phyloP scores from a whole-genome alignment of 495 filamentous ascomycete genomes.

The Aspergillus cristatus region DNA sequence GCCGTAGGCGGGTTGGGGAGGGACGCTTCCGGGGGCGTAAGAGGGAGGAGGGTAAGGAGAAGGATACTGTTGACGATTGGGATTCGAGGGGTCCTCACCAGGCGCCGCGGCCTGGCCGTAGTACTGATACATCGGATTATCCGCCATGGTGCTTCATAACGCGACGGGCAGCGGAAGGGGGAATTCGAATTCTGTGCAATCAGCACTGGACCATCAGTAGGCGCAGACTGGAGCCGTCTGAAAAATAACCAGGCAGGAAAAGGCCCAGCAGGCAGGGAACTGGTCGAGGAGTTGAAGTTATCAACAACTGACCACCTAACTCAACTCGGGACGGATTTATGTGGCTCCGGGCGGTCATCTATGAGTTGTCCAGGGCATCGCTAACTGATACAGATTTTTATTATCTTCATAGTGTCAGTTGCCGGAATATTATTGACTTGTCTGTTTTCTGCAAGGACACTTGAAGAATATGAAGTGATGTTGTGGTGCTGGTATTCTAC shows the following conservation, averaged over 20 bases:
- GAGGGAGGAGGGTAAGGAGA: constrained; percentile 32
- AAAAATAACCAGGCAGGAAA: background rate
- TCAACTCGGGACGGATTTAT: constrained; percentile 22
- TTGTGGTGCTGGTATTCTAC: too few relatives aligned
- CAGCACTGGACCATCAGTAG: constrained; percentile 10
- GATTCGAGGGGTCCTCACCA: constrained; percentile 57
- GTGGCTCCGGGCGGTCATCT: constrained; percentile 15
- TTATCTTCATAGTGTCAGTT: too few relatives aligned
- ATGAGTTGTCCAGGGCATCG: constrained; percentile 2
- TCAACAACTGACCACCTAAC: constrained; percentile 34
- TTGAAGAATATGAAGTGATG: too few relatives aligned
- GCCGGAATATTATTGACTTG: too few relatives aligned
- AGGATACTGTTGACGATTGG: constrained; percentile 51
- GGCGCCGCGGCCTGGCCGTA: constrained; percentile 45
- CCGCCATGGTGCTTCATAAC: constrained; percentile 50
- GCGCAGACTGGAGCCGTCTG: background rate
- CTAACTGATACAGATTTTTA: too few relatives aligned
- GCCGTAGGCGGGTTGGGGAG: constrained; percentile 49
- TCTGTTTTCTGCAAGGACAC: too few relatives aligned
- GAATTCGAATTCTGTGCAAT: constrained; percentile 1
- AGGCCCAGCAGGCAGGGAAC: background rate
- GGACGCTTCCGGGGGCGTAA: constrained; percentile 39
- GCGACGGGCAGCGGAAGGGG: constrained; percentile 4
- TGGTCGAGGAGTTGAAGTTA: constrained; percentile 17
- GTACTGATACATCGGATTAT: constrained; percentile 70